Evolutionary conservation across 768 basidiomycete species (phyloP).

Genomic region (Leucosporidium scottii): DNA sequence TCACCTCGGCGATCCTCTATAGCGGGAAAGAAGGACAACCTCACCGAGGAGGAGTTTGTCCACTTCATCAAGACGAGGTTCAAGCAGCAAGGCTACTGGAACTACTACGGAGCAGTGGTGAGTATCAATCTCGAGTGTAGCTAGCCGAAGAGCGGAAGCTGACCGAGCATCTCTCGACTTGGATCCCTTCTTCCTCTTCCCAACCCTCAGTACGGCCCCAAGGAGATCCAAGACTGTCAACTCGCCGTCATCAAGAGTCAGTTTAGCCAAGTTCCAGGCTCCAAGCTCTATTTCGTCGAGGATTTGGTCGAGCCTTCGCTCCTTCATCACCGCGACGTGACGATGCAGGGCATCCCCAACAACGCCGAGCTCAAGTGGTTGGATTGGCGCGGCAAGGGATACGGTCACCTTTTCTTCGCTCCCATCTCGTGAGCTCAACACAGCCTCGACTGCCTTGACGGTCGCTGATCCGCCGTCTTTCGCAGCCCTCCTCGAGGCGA

Average conservation of each 20-base stretch:
- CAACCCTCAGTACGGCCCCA: conserved; percentile 11
- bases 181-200: neutral
- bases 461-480: neutral
- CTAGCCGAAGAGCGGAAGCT: too few species aligned
- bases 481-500: neutral
- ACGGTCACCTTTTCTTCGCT: conserved; percentile 28
- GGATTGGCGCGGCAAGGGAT: conserved; percentile 19
- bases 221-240: conserved; percentile 10
- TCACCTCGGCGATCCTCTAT: neutral
- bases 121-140: neutral
- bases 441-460: too few species aligned
- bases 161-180: neutral
- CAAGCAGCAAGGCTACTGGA: conserved; percentile 7
- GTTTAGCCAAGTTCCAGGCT: conserved; percentile 11
- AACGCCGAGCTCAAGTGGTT: conserved; percentile 26
- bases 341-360: conserved; percentile 26
- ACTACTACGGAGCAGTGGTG: neutral
- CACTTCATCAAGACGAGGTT: conserved; percentile 1
- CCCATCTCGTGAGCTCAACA: too few species aligned
- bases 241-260: conserved; percentile 12
- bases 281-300: conserved; percentile 15
- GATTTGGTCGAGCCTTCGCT: conserved; percentile 10
- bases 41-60: conserved; percentile 10
- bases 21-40: neutral
- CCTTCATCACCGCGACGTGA: conserved; percentile 19